These are phyloP conservation scores for Parmelia sp. DNA, from an alignment of 495 filamentous ascomycete genomes.

Conservation along the genomic window DNA sequence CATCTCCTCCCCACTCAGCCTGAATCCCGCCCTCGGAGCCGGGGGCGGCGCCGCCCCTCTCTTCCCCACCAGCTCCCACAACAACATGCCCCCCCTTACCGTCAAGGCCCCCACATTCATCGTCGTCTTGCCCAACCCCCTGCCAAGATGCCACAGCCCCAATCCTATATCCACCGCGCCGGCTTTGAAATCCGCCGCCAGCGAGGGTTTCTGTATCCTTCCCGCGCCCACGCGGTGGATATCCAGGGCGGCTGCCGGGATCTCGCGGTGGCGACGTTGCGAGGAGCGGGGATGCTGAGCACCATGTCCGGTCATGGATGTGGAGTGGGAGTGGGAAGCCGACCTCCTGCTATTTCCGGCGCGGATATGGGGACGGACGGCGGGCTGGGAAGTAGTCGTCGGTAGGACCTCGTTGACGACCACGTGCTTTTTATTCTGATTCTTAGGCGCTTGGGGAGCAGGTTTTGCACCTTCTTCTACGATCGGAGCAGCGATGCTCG, in stretches of 20 bases:
- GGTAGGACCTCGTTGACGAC: too few species aligned
- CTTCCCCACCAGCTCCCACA: not conserved
- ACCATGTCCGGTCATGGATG: not conserved
- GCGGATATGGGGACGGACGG: too few species aligned
- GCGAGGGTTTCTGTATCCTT: not conserved
- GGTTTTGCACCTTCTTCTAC: not conserved
- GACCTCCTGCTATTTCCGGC: not conserved
- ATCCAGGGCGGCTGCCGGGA: not conserved
- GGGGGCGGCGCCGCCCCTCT: too few species aligned
- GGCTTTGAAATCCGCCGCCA: not conserved
- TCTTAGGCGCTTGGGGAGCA: not conserved
- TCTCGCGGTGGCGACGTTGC: not conserved
- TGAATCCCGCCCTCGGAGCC: not conserved
- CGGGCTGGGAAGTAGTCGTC: too few species aligned
- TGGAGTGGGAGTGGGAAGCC: too few species aligned
- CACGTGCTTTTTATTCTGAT: not conserved
- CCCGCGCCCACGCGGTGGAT: not conserved
- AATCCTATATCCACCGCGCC: not conserved
- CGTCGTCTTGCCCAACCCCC: not conserved
- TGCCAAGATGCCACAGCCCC: not conserved
- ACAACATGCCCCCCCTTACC: not conserved
- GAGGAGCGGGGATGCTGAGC: too few species aligned
- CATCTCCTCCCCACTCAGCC: not conserved
- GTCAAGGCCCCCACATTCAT: not conserved
- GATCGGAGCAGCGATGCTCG: not conserved